phyloP scores from a whole-genome alignment of 306 rosid species.

The Arachis stenosperma region DNA sequence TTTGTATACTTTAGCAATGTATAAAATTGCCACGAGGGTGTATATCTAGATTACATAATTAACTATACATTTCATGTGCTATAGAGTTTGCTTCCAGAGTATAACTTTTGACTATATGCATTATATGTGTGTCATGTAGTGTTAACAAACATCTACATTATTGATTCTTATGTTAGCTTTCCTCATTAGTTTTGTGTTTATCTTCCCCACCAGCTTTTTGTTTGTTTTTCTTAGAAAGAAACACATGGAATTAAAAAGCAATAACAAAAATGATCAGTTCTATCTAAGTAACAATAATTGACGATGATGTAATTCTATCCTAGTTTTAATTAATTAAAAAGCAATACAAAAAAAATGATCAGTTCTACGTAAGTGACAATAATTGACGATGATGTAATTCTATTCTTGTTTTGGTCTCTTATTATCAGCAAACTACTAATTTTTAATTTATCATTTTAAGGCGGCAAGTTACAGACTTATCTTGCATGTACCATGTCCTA shows the following conservation, averaged over 20 bases:
- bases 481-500: constrained; percentile 6
- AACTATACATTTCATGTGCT: neutral
- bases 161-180: constrained; percentile 24
- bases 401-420: constrained; percentile 15
- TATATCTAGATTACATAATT: neutral
- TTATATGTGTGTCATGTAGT: constrained; percentile 4
- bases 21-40: neutral
- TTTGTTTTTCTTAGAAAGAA: constrained; percentile 7
- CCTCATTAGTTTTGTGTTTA: constrained; percentile 6
- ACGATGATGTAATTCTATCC: constrained; percentile 9
- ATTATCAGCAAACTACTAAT: constrained; percentile 17
- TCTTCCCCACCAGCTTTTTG: neutral
- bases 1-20: neutral
- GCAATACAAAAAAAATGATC: neutral
- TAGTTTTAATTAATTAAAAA: neutral
- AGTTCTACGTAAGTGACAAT: neutral
- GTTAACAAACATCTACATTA: constrained; percentile 18
- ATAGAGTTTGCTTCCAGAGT: constrained; percentile 4
- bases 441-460: constrained; percentile 12
- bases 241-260: neutral
- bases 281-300: constrained; percentile 10
- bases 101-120: neutral
- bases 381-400: constrained; percentile 13
- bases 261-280: neutral
- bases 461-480: neutral